phyloP scores from a whole-genome alignment of 768 basidiomycete species.

The Hortiboletus campestris region DNA sequence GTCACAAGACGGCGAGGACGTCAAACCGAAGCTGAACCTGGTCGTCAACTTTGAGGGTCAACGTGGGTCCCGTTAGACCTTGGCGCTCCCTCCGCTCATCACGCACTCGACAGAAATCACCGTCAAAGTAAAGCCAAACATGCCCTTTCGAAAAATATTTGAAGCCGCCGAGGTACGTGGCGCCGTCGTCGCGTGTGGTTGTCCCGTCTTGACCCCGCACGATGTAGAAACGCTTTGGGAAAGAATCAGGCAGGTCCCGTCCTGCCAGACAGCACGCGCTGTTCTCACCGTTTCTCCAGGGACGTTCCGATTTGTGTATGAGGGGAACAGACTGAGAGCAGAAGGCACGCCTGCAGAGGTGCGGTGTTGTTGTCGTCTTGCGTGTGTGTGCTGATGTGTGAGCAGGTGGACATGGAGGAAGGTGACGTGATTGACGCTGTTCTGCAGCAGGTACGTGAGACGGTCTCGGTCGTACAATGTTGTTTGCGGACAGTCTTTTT shows the following conservation, averaged over 20 bases:
- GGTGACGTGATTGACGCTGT: conserved; percentile 61
- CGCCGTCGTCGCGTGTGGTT: background rate
- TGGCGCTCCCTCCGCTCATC: background rate
- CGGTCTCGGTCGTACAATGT: background rate
- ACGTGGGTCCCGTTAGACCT: conserved; percentile 36
- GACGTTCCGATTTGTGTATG: conserved; percentile 60
- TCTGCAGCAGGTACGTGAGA: conserved; percentile 49
- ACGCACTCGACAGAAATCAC: conserved; percentile 51
- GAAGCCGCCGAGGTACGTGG: conserved; percentile 60
- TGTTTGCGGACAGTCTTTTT: background rate
- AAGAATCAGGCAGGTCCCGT: conserved; percentile 46
- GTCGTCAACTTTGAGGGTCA: conserved; percentile 52
- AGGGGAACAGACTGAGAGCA: conserved; percentile 47
- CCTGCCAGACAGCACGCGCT: background rate
- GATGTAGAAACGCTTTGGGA: conserved; percentile 59
- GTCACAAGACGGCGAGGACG: conserved; percentile 42
- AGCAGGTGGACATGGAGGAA: conserved; percentile 57
- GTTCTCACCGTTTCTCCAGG: conserved; percentile 35
- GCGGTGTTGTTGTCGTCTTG: conserved; percentile 17
- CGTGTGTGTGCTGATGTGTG: background rate
- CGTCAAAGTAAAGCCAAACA: conserved; percentile 64
- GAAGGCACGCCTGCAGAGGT: conserved; percentile 58
- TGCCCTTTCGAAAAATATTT: conserved; percentile 65
- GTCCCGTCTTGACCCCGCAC: background rate
- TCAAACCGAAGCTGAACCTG: conserved; percentile 72